These are phyloP conservation scores for Cornus suecica DNA, from an alignment of 148 eudicot genomes.

Conservation along the genomic window DNA sequence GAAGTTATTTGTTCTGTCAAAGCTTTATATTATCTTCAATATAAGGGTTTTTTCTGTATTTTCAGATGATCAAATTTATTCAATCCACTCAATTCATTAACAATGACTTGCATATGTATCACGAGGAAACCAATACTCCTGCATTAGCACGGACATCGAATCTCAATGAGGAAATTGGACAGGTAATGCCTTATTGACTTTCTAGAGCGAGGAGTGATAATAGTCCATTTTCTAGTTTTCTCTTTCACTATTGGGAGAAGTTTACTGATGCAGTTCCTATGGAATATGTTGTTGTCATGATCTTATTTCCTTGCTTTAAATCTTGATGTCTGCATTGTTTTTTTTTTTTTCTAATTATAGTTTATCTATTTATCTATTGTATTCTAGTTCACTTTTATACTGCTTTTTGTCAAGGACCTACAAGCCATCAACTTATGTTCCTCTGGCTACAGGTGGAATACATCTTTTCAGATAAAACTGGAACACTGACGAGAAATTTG, in stretches of 20 bases:
- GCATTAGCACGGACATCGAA: constrained; percentile 97
- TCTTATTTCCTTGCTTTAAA: too few species aligned
- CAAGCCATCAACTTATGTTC: neutral
- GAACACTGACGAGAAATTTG: constrained; percentile 88
- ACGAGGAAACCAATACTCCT: constrained; percentile 81
- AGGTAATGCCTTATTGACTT: constrained; percentile 49
- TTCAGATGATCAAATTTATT: constrained; percentile 88
- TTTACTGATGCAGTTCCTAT: neutral
- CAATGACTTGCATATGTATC: constrained; percentile 93
- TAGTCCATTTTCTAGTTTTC: neutral
- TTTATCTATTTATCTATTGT: too few species aligned
- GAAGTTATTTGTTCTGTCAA: constrained; percentile 8
- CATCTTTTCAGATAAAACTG: constrained; percentile 94
- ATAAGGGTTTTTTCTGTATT: constrained; percentile 11
- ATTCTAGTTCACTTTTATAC: neutral
- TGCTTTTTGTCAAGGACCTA: neutral
- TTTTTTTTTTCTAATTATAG: too few species aligned
- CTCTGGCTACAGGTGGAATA: constrained; percentile 75
- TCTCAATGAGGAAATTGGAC: constrained; percentile 99
- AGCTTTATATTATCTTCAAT: constrained; percentile 3
- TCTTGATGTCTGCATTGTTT: neutral
- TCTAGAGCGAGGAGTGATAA: neutral
- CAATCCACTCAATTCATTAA: constrained; percentile 92
- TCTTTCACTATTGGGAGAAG: neutral
- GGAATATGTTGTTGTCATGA: neutral